These are phyloP conservation scores for Zangia roseola DNA, from an alignment of 768 basidiomycete species.

Conservation along the genomic window DNA sequence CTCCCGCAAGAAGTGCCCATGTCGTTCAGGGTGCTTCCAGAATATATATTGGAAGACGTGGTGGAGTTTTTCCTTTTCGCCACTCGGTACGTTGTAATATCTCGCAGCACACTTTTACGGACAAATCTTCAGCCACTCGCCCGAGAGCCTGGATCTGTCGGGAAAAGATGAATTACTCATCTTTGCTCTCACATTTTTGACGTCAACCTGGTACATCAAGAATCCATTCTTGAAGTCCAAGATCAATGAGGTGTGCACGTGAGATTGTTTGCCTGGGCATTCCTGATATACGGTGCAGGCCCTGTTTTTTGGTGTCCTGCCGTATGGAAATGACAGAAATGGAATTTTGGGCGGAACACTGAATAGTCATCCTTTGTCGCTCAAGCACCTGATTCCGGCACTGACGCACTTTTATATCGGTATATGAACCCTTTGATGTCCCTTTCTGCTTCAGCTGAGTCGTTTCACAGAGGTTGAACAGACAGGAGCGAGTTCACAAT, in stretches of 20 bases:
- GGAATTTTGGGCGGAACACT: conserved; percentile 82
- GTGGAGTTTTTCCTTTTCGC: conserved; percentile 86
- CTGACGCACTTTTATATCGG: conserved; percentile 95
- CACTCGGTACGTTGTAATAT: conserved; percentile 55
- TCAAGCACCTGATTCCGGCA: conserved; percentile 87
- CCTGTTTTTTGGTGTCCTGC: conserved; percentile 69
- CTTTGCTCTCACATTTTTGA: conserved; percentile 88
- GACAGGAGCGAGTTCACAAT: conserved; percentile 96
- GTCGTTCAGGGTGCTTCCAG: conserved; percentile 84
- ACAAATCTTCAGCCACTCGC: conserved; percentile 47
- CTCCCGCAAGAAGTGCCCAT: conserved; percentile 83
- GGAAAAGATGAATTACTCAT: conserved; percentile 86
- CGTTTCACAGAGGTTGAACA: conserved; percentile 81
- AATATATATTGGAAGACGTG: conserved; percentile 92
- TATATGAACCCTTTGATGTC: conserved; percentile 41
- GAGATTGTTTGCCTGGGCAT: neutral
- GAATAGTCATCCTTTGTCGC: conserved; percentile 79
- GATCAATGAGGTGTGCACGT: conserved; percentile 75
- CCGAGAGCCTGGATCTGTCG: conserved; percentile 77
- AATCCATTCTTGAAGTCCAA: conserved; percentile 97
- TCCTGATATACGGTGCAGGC: conserved; percentile 43
- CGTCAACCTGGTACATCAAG: conserved; percentile 96
- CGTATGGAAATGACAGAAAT: conserved; percentile 59
- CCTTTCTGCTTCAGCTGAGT: neutral
- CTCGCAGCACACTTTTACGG: neutral